Base-by-base conservation (phyloP, 495 filamentous ascomycete species). In the Stereocaulon alpinum region DNA sequence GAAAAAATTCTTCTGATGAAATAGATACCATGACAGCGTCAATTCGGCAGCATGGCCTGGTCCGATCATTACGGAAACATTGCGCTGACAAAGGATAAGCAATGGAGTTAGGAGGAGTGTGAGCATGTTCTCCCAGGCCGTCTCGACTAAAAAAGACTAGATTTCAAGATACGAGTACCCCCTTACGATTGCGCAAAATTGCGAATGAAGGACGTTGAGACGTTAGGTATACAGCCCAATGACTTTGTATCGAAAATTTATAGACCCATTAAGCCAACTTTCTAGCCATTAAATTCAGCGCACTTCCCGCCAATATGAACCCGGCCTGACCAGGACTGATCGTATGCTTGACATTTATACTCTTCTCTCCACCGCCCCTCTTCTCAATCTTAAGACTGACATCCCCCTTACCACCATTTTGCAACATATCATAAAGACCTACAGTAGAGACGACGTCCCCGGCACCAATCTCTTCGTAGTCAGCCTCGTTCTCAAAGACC, bases 271-370 rank as follows among this genome's bases (percentile, higher is more conserved):
- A 22, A 1, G 6, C 49, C 30, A 6, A 17, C 54, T 44, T 49
- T 72, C 78, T 83, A 82, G 86, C 82, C 66, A 96, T 72, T 68
- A 94, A 62, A 76, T 98, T 98, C 75, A 98, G 72, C 52, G 93
- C 93, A 73, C 90, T 95, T 9, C 93, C 93, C 3, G 93, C 93
- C 11, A 98, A 74, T 45, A 98, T 86, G 69, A 96, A 98, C 1
- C 76, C 83, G 63, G 86, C 86, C 76, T 98, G 93, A 69, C 96
- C 93, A 69, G 80, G 77, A 67, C 84, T 91, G 40, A 98, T 78
- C 7, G 87, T 87, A 72, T 94, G 92, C 72, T 82, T 85, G 6
- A 84, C 82, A 59, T 91, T 77, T 34, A 74, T 66, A 11, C 85
- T 59, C 67, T 77, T 78, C 71, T 83, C 80, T 3, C 86, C 87